Evolutionary conservation across 305 asterid genomes (phyloP).

Genomic region (Caryopteris hybrid): DNA sequence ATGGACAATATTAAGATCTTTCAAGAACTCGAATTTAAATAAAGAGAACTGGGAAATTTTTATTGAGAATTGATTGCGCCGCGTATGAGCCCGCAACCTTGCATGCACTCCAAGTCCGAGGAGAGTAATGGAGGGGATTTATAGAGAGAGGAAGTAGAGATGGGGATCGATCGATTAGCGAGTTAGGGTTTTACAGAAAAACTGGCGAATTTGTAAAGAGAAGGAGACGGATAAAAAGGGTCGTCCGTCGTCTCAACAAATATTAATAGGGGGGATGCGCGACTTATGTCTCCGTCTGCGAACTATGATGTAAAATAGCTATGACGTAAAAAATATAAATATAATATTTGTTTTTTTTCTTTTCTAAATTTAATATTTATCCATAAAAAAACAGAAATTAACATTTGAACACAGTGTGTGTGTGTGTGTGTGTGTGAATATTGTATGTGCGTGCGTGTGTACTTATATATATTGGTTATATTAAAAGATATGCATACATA

Average conservation of each 20-base stretch:
- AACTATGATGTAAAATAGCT: neutral
- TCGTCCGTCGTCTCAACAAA: slow-evolving; percentile 13
- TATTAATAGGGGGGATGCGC: neutral
- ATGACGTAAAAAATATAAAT: neutral
- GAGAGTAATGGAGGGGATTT: slow-evolving; percentile 3
- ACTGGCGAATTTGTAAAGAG: slow-evolving; percentile 8
- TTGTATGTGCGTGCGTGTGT: too few relatives aligned
- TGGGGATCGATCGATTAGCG: slow-evolving; percentile 25
- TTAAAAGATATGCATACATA: too few relatives aligned
- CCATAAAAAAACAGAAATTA: too few relatives aligned
- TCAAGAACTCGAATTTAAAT: slow-evolving; percentile 3
- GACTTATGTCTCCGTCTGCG: neutral
- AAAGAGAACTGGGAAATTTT: slow-evolving; percentile 3
- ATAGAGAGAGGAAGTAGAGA: slow-evolving; percentile 12
- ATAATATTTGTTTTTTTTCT: too few relatives aligned
- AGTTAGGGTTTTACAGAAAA: slow-evolving; percentile 58
- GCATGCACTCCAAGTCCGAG: slow-evolving; percentile 19
- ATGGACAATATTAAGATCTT: slow-evolving; percentile 14
- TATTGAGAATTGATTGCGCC: slow-evolving; percentile 1
- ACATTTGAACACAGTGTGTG: too few relatives aligned
- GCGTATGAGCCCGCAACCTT: neutral
- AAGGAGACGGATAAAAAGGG: neutral
- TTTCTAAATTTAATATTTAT: too few relatives aligned
- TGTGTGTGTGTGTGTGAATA: too few relatives aligned
- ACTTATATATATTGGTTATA: too few relatives aligned